A percentile compares a stretch with the other conserved stretches of the same genome.
Evolutionary conservation across 352 stramenopile genomes (phyloP).

Genomic region (Elongisporangium prolatum): DNA sequence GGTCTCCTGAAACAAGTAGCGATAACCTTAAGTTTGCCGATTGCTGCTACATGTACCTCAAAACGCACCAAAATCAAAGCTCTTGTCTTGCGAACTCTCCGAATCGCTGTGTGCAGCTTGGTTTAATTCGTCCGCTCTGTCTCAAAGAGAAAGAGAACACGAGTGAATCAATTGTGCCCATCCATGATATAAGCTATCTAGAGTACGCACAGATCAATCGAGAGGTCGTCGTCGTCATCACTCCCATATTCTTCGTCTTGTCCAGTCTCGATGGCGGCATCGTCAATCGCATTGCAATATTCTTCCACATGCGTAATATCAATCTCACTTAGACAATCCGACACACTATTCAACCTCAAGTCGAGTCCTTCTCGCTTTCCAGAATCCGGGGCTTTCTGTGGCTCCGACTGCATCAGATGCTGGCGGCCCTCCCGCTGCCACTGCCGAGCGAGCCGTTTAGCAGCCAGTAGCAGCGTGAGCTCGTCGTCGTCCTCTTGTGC

Average conservation of each 20-base stretch:
- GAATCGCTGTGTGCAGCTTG: conserved; percentile 5
- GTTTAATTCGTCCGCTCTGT: conserved; percentile 28
- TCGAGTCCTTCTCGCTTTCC: not conserved
- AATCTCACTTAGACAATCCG: too few relatives aligned
- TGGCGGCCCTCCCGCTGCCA: not conserved
- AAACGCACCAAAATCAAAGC: conserved; percentile 55
- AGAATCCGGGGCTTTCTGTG: not conserved
- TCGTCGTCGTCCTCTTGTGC: conserved; percentile 17
- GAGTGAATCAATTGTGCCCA: too few relatives aligned
- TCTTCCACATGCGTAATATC: not conserved
- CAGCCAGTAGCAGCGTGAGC: conserved; percentile 20
- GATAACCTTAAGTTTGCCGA: too few relatives aligned
- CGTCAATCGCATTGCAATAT: not conserved
- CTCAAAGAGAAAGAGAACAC: conserved; percentile 1
- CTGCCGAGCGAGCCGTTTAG: conserved; percentile 22
- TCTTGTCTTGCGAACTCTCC: conserved; percentile 11
- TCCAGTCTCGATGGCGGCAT: conserved; percentile 1
- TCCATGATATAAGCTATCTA: too few relatives aligned
- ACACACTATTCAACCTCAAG: too few relatives aligned
- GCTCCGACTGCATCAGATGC: not conserved
- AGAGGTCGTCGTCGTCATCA: conserved; percentile 30
- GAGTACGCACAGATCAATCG: conserved; percentile 60
- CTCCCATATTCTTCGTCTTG: too few relatives aligned
- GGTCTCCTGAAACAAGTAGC: conserved; percentile 19
- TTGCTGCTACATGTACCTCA: not conserved